Conservation (phyloP, 179 eudicot species). For the Nepenthes alata region DNA sequence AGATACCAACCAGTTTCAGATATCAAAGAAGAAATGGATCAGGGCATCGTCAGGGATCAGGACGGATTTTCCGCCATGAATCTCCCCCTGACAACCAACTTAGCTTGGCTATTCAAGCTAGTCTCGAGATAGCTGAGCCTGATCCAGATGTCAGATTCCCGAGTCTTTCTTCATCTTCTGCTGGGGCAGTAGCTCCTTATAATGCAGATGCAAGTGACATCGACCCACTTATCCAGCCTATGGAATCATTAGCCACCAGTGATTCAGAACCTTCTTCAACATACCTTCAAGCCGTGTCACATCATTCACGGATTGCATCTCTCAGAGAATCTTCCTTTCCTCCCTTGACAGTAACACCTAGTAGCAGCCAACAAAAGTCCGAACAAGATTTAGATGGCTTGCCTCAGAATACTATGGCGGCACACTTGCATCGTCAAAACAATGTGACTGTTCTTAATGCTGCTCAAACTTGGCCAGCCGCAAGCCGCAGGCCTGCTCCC, state of each 20-base stretch:
- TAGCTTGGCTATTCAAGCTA: constrained; percentile 58
- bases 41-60: constrained; percentile 58
- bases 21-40: constrained; percentile 59
- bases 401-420: constrained; percentile 57
- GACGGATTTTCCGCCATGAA: constrained; percentile 51
- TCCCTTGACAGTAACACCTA: constrained; percentile 52
- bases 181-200: constrained; percentile 15
- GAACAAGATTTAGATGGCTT: constrained; percentile 27
- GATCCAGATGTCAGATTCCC: constrained; percentile 21
- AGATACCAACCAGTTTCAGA: constrained; percentile 91
- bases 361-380: constrained; percentile 37
- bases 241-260: constrained; percentile 45
- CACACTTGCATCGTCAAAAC: constrained; percentile 45
- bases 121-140: constrained; percentile 35
- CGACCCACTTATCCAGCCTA: constrained; percentile 42
- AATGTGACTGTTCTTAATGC: constrained; percentile 27
- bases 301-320: constrained; percentile 31
- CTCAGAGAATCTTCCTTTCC: constrained; percentile 71
- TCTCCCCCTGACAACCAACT: constrained; percentile 48
- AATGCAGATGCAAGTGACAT: constrained; percentile 23
- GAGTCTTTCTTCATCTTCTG: constrained; percentile 25
- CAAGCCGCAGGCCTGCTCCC: constrained; percentile 21
- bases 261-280: constrained; percentile 65
- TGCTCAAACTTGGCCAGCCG: constrained; percentile 36
- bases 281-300: constrained; percentile 76